Conservation (phyloP, 768 basidiomycete species). For the Tylopilus vinaceipallidus region DNA sequence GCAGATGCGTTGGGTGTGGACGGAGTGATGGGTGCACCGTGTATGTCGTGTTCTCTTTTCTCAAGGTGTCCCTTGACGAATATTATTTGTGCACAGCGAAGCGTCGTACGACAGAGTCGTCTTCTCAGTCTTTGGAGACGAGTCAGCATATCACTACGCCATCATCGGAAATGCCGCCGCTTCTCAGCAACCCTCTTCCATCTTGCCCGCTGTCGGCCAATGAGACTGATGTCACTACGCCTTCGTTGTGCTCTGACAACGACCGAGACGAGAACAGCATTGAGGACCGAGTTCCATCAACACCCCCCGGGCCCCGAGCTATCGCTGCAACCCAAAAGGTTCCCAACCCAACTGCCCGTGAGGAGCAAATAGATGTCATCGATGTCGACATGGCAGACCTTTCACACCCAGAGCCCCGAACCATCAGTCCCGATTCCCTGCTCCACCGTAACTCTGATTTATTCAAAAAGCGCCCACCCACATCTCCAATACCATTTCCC, state of each 20-base stretch:
- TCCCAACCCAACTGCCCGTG: background rate
- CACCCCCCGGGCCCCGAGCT: conserved; percentile 45
- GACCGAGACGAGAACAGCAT: conserved; percentile 49
- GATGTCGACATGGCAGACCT: conserved; percentile 38
- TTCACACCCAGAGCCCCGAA: conserved; percentile 7
- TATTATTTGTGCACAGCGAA: conserved; percentile 31
- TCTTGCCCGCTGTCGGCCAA: conserved; percentile 31
- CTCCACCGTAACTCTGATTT: conserved; percentile 32
- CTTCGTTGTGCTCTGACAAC: conserved; percentile 75
- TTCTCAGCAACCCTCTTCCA: conserved; percentile 20
- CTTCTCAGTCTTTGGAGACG: conserved; percentile 25
- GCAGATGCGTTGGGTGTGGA: conserved; percentile 21
- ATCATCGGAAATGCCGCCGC: conserved; percentile 26
- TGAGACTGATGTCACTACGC: conserved; percentile 51
- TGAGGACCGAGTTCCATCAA: conserved; percentile 46
- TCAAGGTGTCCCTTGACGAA: conserved; percentile 1
- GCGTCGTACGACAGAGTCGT: conserved; percentile 35
- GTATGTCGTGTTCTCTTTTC: conserved; percentile 30
- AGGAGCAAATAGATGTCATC: conserved; percentile 29
- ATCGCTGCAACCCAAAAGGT: background rate
- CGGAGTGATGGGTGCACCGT: conserved; percentile 29
- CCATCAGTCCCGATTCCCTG: conserved; percentile 6
- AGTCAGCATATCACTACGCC: conserved; percentile 3
- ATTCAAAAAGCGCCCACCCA: conserved; percentile 61
- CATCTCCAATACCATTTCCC: conserved; percentile 57